These are phyloP conservation scores for Nissolia schottii DNA, from an alignment of 306 rosid species.

Conservation along the genomic window DNA sequence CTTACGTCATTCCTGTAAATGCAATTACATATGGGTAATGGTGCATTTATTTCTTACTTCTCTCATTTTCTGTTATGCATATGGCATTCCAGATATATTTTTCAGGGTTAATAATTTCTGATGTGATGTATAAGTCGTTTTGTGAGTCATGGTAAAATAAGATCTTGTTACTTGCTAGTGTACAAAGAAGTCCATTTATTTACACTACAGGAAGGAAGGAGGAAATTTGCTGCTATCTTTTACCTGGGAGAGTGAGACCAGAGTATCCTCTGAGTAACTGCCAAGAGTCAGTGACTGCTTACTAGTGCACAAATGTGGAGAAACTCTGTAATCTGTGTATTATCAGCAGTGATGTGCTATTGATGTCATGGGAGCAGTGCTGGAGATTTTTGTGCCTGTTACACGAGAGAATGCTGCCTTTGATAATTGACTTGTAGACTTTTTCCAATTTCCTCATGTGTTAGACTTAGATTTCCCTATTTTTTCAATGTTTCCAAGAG, in stretches of 20 bases:
- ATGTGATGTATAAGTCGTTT: background rate
- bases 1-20: background rate
- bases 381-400: background rate
- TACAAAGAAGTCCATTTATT: background rate
- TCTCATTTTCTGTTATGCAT: background rate
- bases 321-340: background rate
- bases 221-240: background rate
- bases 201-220: background rate
- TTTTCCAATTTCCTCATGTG: background rate
- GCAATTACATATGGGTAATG: background rate
- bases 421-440: background rate
- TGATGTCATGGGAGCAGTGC: background rate
- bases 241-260: background rate
- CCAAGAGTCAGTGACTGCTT: background rate
- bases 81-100: background rate
- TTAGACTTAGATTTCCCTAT: background rate
- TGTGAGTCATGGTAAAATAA: background rate
- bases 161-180: background rate
- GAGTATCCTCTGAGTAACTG: conserved; percentile 3
- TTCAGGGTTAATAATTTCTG: background rate
- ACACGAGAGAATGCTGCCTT: background rate
- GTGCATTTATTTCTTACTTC: background rate
- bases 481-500: background rate
- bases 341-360: background rate
- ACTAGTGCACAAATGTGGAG: background rate